Percentiles rank a stretch among this genome's conserved stretches.
phyloP scores from a whole-genome alignment of 176 grass and related monocot genomes.

The Neostapfia colusana region DNA sequence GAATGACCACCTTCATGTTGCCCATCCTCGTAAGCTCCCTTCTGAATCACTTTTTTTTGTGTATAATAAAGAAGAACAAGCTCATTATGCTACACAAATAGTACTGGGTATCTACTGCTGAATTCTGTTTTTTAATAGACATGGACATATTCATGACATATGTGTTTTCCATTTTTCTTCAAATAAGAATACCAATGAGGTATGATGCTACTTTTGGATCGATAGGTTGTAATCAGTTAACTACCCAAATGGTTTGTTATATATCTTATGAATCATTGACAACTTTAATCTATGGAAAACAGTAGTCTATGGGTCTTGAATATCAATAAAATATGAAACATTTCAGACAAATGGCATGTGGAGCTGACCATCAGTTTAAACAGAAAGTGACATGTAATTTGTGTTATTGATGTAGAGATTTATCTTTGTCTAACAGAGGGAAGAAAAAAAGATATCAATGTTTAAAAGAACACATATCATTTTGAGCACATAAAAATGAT shows the following conservation, averaged over 20 bases:
- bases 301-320: conserved; percentile 7
- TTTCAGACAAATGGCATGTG: conserved; percentile 6
- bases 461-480: conserved; percentile 7
- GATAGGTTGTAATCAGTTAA: conserved; percentile 8
- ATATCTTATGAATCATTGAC: neutral
- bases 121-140: conserved; percentile 17
- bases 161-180: neutral
- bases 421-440: conserved; percentile 25
- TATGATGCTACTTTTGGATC: conserved; percentile 12
- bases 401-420: neutral
- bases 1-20: too few species aligned
- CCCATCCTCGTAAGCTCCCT: too few species aligned
- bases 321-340: neutral
- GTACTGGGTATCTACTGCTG: conserved; percentile 43
- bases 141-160: neutral
- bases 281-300: too few species aligned
- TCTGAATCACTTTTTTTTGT: too few species aligned
- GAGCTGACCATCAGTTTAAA: too few species aligned
- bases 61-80: conserved; percentile 70
- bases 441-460: neutral
- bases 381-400: too few species aligned
- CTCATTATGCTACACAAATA: conserved; percentile 47
- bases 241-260: conserved; percentile 5
- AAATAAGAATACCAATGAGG: neutral
- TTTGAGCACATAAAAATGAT: neutral